Percentiles rank a stretch among this genome's conserved stretches.
phyloP scores from a whole-genome alignment of 2,329 filamentous ascomycete genomes.

The Pseudocercospora fuligena region DNA sequence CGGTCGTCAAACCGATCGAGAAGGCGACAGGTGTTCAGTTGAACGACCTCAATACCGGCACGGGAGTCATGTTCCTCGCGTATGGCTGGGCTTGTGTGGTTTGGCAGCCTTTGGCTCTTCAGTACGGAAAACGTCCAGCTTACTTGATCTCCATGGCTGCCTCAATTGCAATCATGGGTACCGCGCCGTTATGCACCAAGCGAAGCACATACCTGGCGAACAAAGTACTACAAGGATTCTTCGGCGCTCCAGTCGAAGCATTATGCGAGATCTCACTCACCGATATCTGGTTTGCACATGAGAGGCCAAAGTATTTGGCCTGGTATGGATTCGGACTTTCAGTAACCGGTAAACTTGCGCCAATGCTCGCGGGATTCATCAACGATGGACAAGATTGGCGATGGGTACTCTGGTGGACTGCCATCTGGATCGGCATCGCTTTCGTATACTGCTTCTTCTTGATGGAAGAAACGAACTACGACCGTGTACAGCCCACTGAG shows the following conservation, averaged over 20 bases:
- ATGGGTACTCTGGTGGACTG: slow-evolving; percentile 58
- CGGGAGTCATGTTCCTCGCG: slow-evolving; percentile 57
- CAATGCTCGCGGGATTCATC: slow-evolving; percentile 57
- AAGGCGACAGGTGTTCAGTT: slow-evolving; percentile 53
- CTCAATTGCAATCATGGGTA: slow-evolving; percentile 48
- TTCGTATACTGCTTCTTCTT: slow-evolving; percentile 63
- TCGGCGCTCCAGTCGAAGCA: slow-evolving; percentile 55
- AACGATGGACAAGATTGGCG: slow-evolving; percentile 54
- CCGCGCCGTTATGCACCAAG: slow-evolving; percentile 50
- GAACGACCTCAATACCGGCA: slow-evolving; percentile 53
- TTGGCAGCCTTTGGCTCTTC: slow-evolving; percentile 58
- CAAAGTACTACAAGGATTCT: slow-evolving; percentile 55
- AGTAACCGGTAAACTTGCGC: slow-evolving; percentile 38
- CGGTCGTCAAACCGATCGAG: slow-evolving; percentile 54
- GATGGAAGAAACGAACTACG: slow-evolving; percentile 65
- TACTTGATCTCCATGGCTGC: slow-evolving; percentile 51
- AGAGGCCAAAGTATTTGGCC: slow-evolving; percentile 39
- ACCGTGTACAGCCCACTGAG: slow-evolving; percentile 18
- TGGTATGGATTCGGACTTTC: slow-evolving; percentile 37
- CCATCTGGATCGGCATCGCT: slow-evolving; percentile 57
- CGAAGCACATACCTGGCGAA: slow-evolving; percentile 54
- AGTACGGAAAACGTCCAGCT: slow-evolving; percentile 55
- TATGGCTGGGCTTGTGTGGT: slow-evolving; percentile 58
- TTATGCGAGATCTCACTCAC: slow-evolving; percentile 45
- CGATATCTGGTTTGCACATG: slow-evolving; percentile 37